phyloP scores from a whole-genome alignment of 2,329 filamentous ascomycete species.

The Aspergillus arachidicola region DNA sequence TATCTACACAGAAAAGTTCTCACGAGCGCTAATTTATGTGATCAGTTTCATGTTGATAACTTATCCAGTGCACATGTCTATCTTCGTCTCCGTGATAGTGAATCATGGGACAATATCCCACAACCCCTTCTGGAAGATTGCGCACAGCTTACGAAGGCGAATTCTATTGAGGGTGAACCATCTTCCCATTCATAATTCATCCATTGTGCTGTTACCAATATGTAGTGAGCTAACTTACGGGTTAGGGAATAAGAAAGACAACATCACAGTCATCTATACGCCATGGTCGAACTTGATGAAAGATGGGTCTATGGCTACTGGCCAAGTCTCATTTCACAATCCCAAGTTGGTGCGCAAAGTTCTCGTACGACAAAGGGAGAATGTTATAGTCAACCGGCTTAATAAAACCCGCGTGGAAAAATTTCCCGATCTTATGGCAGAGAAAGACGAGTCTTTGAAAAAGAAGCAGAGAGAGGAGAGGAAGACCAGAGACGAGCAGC shows the following conservation, averaged over 20 bases:
- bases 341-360: slow-evolving; percentile 78
- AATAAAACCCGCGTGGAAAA: slow-evolving; percentile 95
- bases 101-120: slow-evolving; percentile 82
- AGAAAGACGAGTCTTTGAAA: slow-evolving; percentile 75
- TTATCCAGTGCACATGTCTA: slow-evolving; percentile 96
- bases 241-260: slow-evolving; percentile 95
- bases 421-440: slow-evolving; percentile 78
- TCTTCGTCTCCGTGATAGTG: slow-evolving; percentile 75
- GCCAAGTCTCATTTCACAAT: slow-evolving; percentile 94
- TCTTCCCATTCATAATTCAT: neutral
- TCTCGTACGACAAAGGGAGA: slow-evolving; percentile 78
- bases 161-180: slow-evolving; percentile 84
- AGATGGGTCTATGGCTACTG: slow-evolving; percentile 91
- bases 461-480: slow-evolving; percentile 71
- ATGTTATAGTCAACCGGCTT: slow-evolving; percentile 91
- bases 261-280: slow-evolving; percentile 94
- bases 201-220: neutral
- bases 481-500: slow-evolving; percentile 43
- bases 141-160: slow-evolving; percentile 97
- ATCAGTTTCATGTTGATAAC: slow-evolving; percentile 94
- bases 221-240: slow-evolving; percentile 17
- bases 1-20: neutral
- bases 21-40: slow-evolving; percentile 9
- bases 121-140: slow-evolving; percentile 77
- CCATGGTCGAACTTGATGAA: slow-evolving; percentile 97